Evolutionary conservation across 2,329 filamentous ascomycete species (phyloP), one percentile per base, ranked within the genome.

Genomic region (Dothiorella sarmentorum): DNA sequence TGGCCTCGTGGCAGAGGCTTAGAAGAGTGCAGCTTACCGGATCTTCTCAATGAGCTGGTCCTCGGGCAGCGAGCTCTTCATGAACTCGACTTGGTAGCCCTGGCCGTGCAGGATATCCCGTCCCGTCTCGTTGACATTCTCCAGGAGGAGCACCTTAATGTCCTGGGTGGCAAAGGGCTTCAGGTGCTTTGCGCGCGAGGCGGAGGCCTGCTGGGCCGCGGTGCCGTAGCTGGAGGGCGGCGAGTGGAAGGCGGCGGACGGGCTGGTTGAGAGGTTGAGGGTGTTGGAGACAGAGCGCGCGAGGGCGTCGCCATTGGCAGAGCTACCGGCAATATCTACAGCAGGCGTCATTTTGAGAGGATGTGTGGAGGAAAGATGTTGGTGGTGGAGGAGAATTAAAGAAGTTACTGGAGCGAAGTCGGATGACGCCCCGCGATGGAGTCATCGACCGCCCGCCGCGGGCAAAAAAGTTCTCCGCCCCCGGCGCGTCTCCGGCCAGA

Each of bases 31-130:
- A 29, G 24, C 61, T 31, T 65, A 93, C 90, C 86, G 84, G 71
- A 99, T 99, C 82, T 96, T 99, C 78, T 96, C 88, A 72, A 99
- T 96, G 67, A 99, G 84, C 77, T 97, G 83, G 66, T 94, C 91
- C 73, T 99, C 94, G 0, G 91, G 87, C 59, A 99, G 78, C 31
- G 92, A 96, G 63, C 85, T 87, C 80, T 97, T 99, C 64, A 93
- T 78, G 51, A 86, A 84, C 76, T 99, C 94, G 31, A 99, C 94
- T 76, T 99, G 94, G 74, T 99, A 99, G 60, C 94, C 94, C 76
- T 99, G 92, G 59, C 79, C 81, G 60, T 78, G 84, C 60, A 99
- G 80, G 59, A 97, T 92, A 45, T 95, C 86, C 67, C 86, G 84
- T 13, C 94, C 94, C 22, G 91, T 90, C 75, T 90, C 80, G 73